Evolutionary conservation across 345 rosid species (phyloP), one percentile per base, ranked within the genome.

Genomic region (Murraya paniculata): DNA sequence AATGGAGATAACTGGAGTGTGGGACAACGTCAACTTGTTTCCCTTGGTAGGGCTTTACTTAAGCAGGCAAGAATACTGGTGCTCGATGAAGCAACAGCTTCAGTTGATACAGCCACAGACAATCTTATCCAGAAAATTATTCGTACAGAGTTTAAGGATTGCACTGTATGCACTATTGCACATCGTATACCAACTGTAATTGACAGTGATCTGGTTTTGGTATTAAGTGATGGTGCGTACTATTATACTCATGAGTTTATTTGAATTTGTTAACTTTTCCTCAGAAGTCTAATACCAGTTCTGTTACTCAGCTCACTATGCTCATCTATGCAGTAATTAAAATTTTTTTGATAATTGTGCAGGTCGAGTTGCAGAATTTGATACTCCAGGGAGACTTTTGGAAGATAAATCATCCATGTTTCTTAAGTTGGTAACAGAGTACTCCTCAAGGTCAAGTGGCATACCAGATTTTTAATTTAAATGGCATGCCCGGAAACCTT

Each of bases 1-100:
- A 96, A 88, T 85, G 99, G 99, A 85, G 99, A 96, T 79, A 96
- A 96, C 88, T 96, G 99, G 99, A 96, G 99, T 80, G 97, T 96
- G 79, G 99, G 99, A 65, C 98, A 96, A 77, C 85, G 98, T 73
- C 99, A 96, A 82, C 93, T 96, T 62, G 97, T 96, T 82, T 89
- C 98, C 60, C 85, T 96, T 7, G 99, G 99, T 28, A 84, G 99
- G 66, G 97, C 98, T 70, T 87, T 96, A 79, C 94, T 96, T 30
- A 92, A 94, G 83, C 97, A 93, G 82, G 95, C 98, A 5, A 91
- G 87, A 82, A 93, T 96, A 86, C 89, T 96, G 59, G 99, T 96
- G 72, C 95, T 96, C 67, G 99, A 96, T 81, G 99, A 96, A 87
- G 98, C 99, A 35, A 96, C 99, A 31, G 98, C 99, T 73, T 96